Base-by-base conservation (phyloP, 192 early-diverging fungal genomes). In the Coemansia asiatica region DNA sequence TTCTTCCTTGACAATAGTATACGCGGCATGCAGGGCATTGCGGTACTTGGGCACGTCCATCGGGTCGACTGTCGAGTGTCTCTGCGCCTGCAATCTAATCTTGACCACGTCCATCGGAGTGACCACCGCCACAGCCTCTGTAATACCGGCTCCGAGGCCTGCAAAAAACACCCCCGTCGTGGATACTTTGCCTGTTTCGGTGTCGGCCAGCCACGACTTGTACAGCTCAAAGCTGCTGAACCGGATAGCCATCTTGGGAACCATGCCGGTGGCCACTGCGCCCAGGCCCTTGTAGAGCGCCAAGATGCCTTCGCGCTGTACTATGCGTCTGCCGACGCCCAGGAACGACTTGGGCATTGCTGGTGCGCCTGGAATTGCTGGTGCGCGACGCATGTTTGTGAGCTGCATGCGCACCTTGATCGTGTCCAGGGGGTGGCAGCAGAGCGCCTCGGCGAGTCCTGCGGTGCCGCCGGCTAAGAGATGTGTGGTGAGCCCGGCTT, bases 71-170 rank as follows among this genome's bases (percentile, higher is more conserved):
- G 95, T 95, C 29, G 94, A 96, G 71, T 97, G 94, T 19, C 93
- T 85, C 78, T 97, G 95, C 1, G 95, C 94, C 76, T 98, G 96
- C 60, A 98, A 83, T 71, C 96, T 93, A 69, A 98, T 98, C 84
- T 98, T 98, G 83, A 98, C 91, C 25, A 98, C 94, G 61, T 98
- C 96, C 96, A 98, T 97, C 22, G 96, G 96, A 4, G 96, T 97
- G 21, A 97, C 96, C 40, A 97, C 95, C 21, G 92, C 58, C 4
- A 98, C 89, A 16, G 94, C 92, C 79, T 98, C 96, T 22, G 96
- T 98, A 7, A 88, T 84, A 73, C 95, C 96, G 19, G 96, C 96
- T 44, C 86, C 86, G 49, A 97, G 83, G 67, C 96, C 96, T 35
- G 96, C 94, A 59, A 89, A 57, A 79, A 90, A 93, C 71, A 89